These are phyloP conservation scores for Sisymbrium irio DNA, from an alignment of 345 rosid species.

Conservation along the genomic window DNA sequence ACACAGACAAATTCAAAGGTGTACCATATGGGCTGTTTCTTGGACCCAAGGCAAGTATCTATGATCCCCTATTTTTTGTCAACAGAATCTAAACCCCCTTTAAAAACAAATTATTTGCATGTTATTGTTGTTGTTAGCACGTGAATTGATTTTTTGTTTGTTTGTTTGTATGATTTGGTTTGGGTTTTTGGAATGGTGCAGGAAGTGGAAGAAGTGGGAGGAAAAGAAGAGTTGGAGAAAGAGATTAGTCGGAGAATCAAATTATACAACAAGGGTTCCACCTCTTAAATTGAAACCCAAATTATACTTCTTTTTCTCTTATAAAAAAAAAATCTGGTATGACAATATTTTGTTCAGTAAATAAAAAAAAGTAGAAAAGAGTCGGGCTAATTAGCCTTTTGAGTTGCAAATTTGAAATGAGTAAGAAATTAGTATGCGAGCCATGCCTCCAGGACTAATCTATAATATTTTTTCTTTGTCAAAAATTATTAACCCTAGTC, in stretches of 20 bases:
- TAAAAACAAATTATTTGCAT: neutral
- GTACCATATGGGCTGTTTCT: constrained; percentile 86
- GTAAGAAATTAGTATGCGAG: neutral
- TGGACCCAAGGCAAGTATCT: constrained; percentile 62
- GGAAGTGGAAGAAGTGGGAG: constrained; percentile 80
- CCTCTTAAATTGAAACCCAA: constrained; percentile 5
- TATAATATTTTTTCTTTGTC: too few species aligned
- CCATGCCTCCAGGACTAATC: too few species aligned
- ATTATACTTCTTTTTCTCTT: neutral
- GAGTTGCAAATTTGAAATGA: neutral
- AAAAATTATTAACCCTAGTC: too few species aligned
- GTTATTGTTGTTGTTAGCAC: neutral
- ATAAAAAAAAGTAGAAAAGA: neutral
- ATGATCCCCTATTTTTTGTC: too few species aligned
- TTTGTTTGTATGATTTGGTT: constrained; percentile 9
- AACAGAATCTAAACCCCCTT: neutral
- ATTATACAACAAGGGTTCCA: constrained; percentile 36
- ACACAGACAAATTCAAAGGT: constrained; percentile 75
- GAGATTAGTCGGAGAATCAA: constrained; percentile 56
- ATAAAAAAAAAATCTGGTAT: neutral
- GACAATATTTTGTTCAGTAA: neutral
- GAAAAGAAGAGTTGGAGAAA: constrained; percentile 67
- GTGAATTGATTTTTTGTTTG: neutral
- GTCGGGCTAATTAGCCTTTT: neutral
- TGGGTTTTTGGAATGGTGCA: constrained; percentile 28